Evolutionary conservation across 169 alveolate genomes (phyloP).

Genomic region (Haemoproteus tartakovskyi): DNA sequence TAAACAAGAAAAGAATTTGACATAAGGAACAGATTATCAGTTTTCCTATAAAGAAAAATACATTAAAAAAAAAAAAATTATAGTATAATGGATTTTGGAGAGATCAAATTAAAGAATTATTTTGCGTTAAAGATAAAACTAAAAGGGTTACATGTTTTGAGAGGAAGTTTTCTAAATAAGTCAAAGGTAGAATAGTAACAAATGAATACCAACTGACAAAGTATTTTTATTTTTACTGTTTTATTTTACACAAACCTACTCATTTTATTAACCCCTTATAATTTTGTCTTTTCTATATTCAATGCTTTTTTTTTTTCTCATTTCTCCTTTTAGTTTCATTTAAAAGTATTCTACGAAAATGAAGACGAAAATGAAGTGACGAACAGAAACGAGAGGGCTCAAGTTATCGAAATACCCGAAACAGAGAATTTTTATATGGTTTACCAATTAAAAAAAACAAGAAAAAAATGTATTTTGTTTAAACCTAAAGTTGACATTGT

Average conservation of each 20-base stretch:
- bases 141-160: conserved; percentile 24
- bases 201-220: background rate
- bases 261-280: no score
- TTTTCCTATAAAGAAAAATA: background rate
- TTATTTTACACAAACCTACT: no score
- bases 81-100: conserved; percentile 7
- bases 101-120: conserved; percentile 9
- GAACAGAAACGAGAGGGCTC: conserved; percentile 10
- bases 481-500: no score
- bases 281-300: background rate
- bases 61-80: no score
- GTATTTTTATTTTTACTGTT: no score
- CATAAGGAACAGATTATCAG: no score
- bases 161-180: background rate
- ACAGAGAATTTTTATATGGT: conserved; percentile 10
- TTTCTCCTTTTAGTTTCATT: conserved; percentile 3
- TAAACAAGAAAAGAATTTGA: no score
- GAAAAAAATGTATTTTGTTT: no score
- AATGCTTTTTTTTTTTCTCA: background rate
- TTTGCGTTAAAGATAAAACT: conserved; percentile 39
- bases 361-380: conserved; percentile 19
- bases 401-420: conserved; percentile 4
- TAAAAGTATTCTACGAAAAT: conserved; percentile 15
- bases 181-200: conserved; percentile 5
- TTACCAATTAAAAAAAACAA: background rate